These are phyloP conservation scores for Corniculantispora saksenae DNA, from an alignment of 2,329 filamentous ascomycete genomes.

Conservation along the genomic window DNA sequence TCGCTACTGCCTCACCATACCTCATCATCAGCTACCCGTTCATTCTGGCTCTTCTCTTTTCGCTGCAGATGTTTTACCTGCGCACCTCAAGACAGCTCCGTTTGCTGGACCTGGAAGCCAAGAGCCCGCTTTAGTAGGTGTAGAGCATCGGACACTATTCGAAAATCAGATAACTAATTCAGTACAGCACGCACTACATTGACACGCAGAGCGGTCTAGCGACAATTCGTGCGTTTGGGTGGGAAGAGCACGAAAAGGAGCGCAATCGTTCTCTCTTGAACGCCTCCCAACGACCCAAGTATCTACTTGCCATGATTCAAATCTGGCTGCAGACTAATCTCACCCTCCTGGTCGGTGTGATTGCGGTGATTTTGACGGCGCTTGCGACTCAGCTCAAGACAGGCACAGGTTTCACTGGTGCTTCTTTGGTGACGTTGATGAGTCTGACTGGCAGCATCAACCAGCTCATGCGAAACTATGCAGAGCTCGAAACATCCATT, in stretches of 20 bases:
- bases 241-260: conserved; percentile 44
- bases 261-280: conserved; percentile 52
- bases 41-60: conserved; percentile 43
- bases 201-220: conserved; percentile 57
- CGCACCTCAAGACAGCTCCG: conserved; percentile 58
- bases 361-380: conserved; percentile 48
- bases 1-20: conserved; percentile 41
- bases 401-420: conserved; percentile 41
- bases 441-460: conserved; percentile 29
- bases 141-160: neutral
- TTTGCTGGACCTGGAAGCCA: conserved; percentile 58
- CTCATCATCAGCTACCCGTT: conserved; percentile 49
- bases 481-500: conserved; percentile 32
- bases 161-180: conserved; percentile 24
- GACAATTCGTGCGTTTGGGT: conserved; percentile 59
- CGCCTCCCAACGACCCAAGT: conserved; percentile 57
- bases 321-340: conserved; percentile 57
- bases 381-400: conserved; percentile 46
- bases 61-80: conserved; percentile 56
- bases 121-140: conserved; percentile 53
- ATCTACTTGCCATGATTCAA: conserved; percentile 59
- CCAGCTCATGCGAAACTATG: conserved; percentile 35
- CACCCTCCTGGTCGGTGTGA: conserved; percentile 48
- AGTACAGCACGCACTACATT: conserved; percentile 48
- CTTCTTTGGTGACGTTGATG: conserved; percentile 40